Evolutionary conservation across 2,329 filamentous ascomycete genomes (phyloP), one percentile per base, ranked within the genome.

Genomic region (Chrysoporthe cubensis): DNA sequence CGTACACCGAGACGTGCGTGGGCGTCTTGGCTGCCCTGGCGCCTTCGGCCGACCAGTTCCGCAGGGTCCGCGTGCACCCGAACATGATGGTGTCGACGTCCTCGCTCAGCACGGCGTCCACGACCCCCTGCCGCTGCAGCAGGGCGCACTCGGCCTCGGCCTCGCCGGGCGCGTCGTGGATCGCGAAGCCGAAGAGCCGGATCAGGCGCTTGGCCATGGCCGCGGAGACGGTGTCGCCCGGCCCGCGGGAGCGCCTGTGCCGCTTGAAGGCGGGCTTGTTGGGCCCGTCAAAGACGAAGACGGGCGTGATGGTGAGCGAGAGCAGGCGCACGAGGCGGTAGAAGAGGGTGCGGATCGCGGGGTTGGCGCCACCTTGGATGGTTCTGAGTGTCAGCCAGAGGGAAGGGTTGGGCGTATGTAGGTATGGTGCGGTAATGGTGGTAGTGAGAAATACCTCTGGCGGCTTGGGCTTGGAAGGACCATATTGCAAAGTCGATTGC

Each of bases 61-160:
- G 87, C 54, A 97, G 80, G 0, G 91, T 95, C 48, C 88, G 80
- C 0, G 87, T 89, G 71, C 93, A 96, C 1, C 96, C 96, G 80
- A 98, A 98, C 95, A 98, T 98, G 74, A 98, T 87, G 1, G 95
- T 96, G 76, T 99, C 96, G 56, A 97, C 94, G 82, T 99, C 96
- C 77, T 99, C 94, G 77, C 93, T 97, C 73, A 99, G 83, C 1
- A 98, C 96, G 0, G 93, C 95, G 78, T 99, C 96, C 0, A 97
- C 94, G 9, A 97, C 83, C 0, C 93, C 94, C 58, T 90, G 86
- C 68, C 86, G 85, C 75, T 99, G 94, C 3, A 99, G 79, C 18
- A 96, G 80, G 0, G 96, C 96, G 72, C 96, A 99, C 80, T 99
- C 96, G 1, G 96, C 96, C 77, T 99, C 96, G 3, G 95, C 96